Evolutionary conservation across 768 basidiomycete genomes (phyloP).

Genomic region (Sarcodon sp.): DNA sequence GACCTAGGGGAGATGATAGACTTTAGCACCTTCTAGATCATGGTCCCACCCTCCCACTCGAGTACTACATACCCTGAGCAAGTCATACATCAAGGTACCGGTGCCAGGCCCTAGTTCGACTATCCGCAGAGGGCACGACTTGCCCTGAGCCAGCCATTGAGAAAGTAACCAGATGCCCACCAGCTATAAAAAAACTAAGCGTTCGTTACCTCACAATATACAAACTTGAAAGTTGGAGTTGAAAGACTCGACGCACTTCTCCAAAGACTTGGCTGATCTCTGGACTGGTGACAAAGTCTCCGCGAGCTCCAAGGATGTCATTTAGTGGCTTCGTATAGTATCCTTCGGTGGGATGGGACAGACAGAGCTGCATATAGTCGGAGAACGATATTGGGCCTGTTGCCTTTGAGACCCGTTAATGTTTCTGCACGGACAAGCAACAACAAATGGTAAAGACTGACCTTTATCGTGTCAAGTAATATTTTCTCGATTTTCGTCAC

Average conservation of each 20-base stretch:
- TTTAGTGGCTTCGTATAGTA: slow-evolving; percentile 78
- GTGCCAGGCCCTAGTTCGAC: slow-evolving; percentile 91
- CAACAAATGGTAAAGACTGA: slow-evolving; percentile 12
- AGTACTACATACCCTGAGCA: slow-evolving; percentile 54
- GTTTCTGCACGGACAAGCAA: neutral
- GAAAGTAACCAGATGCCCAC: slow-evolving; percentile 78
- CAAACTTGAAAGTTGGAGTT: neutral
- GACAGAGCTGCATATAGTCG: slow-evolving; percentile 85
- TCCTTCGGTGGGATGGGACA: slow-evolving; percentile 81
- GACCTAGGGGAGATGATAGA: slow-evolving; percentile 23
- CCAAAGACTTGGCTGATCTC: slow-evolving; percentile 96
- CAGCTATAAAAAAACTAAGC: slow-evolving; percentile 37
- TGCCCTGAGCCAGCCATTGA: slow-evolving; percentile 51
- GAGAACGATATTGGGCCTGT: slow-evolving; percentile 85
- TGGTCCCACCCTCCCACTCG: neutral
- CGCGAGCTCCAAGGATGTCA: slow-evolving; percentile 71
- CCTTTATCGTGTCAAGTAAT: slow-evolving; percentile 63
- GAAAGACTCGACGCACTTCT: slow-evolving; percentile 51
- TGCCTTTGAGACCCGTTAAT: slow-evolving; percentile 30
- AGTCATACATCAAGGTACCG: slow-evolving; percentile 85
- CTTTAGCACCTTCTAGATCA: neutral
- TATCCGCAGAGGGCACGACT: slow-evolving; percentile 41
- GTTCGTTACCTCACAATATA: slow-evolving; percentile 24
- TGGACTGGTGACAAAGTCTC: slow-evolving; percentile 94
- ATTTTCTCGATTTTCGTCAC: slow-evolving; percentile 33